Evolutionary conservation across 2,329 filamentous ascomycete genomes (phyloP).

Genomic region (Fusarium mangiferae): DNA sequence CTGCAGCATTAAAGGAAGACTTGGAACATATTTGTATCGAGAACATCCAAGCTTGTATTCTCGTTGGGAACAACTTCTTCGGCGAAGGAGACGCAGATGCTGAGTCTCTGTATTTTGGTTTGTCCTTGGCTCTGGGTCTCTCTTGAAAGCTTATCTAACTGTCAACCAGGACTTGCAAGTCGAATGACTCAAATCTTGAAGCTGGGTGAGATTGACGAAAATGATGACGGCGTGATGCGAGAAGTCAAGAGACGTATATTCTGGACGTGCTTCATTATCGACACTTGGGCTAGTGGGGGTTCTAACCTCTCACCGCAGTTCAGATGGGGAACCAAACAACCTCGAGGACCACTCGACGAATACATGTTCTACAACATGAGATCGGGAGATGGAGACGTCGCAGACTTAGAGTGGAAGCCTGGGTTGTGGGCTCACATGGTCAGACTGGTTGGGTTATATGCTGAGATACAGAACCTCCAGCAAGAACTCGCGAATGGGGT

Average conservation of each 20-base stretch:
- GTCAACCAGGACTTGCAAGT: constrained; percentile 40
- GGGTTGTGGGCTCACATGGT: constrained; percentile 50
- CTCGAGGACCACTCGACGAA: constrained; percentile 47
- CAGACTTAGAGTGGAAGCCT: constrained; percentile 36
- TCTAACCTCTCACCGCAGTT: constrained; percentile 45
- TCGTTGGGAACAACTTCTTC: constrained; percentile 47
- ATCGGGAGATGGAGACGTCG: constrained; percentile 34
- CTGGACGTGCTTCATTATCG: constrained; percentile 50
- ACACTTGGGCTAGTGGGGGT: constrained; percentile 49
- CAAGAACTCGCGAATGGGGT: constrained; percentile 41
- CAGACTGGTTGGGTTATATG: constrained; percentile 46
- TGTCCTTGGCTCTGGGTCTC: neutral
- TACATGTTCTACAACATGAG: constrained; percentile 36
- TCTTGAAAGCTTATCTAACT: neutral
- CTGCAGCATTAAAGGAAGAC: constrained; percentile 42
- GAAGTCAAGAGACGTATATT: constrained; percentile 48
- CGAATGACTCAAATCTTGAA: constrained; percentile 50
- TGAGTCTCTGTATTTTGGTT: constrained; percentile 50
- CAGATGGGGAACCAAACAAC: constrained; percentile 20
- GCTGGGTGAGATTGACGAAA: constrained; percentile 26
- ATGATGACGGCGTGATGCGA: constrained; percentile 40
- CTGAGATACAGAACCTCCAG: constrained; percentile 48
- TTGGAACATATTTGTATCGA: constrained; percentile 48
- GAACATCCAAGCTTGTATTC: constrained; percentile 49
- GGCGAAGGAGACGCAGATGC: constrained; percentile 45